Percentiles rank a stretch among this genome's conserved stretches.
phyloP scores from a whole-genome alignment of 176 grass and related monocot genomes.

The Oryza glumipatula region DNA sequence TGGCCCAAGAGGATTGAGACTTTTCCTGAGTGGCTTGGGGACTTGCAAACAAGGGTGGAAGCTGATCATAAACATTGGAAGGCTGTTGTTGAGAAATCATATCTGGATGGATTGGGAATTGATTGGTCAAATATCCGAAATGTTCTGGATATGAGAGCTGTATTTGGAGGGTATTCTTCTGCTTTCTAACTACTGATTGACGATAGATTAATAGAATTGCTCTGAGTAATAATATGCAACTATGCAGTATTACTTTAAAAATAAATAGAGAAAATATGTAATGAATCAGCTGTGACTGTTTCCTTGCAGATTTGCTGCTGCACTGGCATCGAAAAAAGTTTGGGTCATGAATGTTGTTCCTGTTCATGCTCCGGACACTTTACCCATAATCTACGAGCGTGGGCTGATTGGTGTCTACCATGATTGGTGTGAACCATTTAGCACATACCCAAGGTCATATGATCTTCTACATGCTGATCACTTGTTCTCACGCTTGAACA shows the following conservation, averaged over 20 bases:
- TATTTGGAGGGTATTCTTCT: constrained; percentile 79
- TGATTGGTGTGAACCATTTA: constrained; percentile 98
- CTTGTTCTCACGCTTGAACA: constrained; percentile 89
- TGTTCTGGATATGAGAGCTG: constrained; percentile 91
- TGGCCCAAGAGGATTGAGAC: constrained; percentile 90
- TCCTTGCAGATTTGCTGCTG: constrained; percentile 82
- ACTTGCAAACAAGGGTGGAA: constrained; percentile 60
- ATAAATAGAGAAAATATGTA: neutral
- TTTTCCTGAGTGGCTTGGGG: constrained; percentile 85
- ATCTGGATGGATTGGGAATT: constrained; percentile 85
- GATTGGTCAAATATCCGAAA: constrained; percentile 90
- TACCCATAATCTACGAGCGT: constrained; percentile 86
- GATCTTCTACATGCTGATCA: constrained; percentile 93
- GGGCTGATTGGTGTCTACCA: constrained; percentile 88
- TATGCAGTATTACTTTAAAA: constrained; percentile 7
- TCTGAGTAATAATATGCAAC: neutral
- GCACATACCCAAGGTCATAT: constrained; percentile 93
- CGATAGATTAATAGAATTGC: neutral
- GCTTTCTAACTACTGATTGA: neutral
- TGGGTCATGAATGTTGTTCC: constrained; percentile 99
- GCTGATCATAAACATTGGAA: constrained; percentile 83
- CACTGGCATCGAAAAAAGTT: constrained; percentile 74
- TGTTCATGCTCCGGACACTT: constrained; percentile 75
- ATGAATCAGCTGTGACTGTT: constrained; percentile 38
- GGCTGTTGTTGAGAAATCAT: constrained; percentile 83